Conservation (phyloP, 2,329 filamentous ascomycete species). For the Talaromyces sp. region DNA sequence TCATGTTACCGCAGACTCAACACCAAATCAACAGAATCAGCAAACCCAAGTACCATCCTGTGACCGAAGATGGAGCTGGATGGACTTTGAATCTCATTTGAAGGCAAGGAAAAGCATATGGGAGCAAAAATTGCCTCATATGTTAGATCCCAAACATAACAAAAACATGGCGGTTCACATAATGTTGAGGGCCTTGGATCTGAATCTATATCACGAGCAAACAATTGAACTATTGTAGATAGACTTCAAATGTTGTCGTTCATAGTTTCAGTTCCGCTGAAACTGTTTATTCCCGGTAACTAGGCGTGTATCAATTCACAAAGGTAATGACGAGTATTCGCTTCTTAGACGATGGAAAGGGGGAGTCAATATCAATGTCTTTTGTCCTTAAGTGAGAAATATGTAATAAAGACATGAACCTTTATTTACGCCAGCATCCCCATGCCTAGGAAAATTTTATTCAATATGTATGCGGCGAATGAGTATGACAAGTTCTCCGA, state of each 20-base stretch:
- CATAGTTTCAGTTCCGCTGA: too few species aligned
- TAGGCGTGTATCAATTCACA: too few species aligned
- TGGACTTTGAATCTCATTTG: neutral
- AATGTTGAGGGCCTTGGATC: neutral
- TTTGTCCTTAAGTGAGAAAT: too few species aligned
- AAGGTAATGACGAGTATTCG: too few species aligned
- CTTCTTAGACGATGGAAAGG: too few species aligned
- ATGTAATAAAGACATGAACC: too few species aligned
- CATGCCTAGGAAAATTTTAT: neutral
- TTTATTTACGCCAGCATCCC: too few species aligned
- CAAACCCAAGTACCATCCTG: neutral
- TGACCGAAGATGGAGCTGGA: neutral
- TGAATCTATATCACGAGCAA: neutral
- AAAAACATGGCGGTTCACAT: neutral
- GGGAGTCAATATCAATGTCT: too few species aligned
- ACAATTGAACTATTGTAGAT: neutral
- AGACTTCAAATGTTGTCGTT: neutral
- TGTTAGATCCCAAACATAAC: neutral
- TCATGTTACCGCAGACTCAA: neutral
- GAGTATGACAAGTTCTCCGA: slow-evolving; percentile 2
- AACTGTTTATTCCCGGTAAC: too few species aligned
- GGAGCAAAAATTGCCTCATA: neutral
- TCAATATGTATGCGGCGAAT: slow-evolving; percentile 54
- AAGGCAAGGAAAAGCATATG: neutral
- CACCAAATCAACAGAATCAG: neutral